Percentiles rank a stretch among this genome's conserved stretches.
Evolutionary conservation across 2,329 filamentous ascomycete genomes (phyloP).

Genomic region (Fusarium sp.): DNA sequence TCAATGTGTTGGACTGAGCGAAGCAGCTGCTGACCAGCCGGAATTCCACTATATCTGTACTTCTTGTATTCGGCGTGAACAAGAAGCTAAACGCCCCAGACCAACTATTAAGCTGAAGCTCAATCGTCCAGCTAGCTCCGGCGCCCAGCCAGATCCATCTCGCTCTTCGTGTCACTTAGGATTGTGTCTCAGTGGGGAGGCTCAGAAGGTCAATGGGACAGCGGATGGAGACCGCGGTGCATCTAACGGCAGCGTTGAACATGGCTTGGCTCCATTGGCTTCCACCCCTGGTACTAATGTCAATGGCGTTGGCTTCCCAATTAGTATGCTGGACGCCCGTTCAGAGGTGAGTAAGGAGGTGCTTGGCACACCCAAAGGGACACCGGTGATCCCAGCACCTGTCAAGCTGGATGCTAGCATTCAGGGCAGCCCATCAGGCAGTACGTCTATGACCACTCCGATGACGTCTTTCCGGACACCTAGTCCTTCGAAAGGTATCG

Average conservation of each 20-base stretch:
- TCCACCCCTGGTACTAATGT: slow-evolving; percentile 20
- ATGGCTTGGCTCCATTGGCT: slow-evolving; percentile 23
- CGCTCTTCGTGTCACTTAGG: slow-evolving; percentile 16
- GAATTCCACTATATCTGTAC: slow-evolving; percentile 90
- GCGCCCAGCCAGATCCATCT: slow-evolving; percentile 6
- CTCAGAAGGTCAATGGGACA: background rate
- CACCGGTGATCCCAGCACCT: slow-evolving; percentile 40
- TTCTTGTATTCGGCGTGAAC: slow-evolving; percentile 77
- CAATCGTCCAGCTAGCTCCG: slow-evolving; percentile 35
- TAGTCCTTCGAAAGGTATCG: slow-evolving; percentile 42
- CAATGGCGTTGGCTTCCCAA: slow-evolving; percentile 25
- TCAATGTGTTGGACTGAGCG: slow-evolving; percentile 84
- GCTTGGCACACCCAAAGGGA: slow-evolving; percentile 22
- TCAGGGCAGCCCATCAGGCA: slow-evolving; percentile 22
- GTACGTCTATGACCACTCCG: slow-evolving; percentile 28
- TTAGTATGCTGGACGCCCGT: slow-evolving; percentile 1
- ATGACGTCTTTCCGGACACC: slow-evolving; percentile 37
- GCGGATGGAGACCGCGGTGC: slow-evolving; percentile 5
- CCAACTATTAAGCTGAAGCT: slow-evolving; percentile 67
- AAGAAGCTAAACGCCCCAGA: slow-evolving; percentile 68
- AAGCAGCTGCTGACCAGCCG: slow-evolving; percentile 82
- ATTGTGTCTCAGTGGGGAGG: background rate
- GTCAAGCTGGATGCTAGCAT: slow-evolving; percentile 38
- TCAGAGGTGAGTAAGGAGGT: slow-evolving; percentile 16
- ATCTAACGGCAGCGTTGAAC: slow-evolving; percentile 21